Evolutionary conservation across 1,284 basidiomycete species (phyloP).

Genomic region (Phenoliferia sp.): DNA sequence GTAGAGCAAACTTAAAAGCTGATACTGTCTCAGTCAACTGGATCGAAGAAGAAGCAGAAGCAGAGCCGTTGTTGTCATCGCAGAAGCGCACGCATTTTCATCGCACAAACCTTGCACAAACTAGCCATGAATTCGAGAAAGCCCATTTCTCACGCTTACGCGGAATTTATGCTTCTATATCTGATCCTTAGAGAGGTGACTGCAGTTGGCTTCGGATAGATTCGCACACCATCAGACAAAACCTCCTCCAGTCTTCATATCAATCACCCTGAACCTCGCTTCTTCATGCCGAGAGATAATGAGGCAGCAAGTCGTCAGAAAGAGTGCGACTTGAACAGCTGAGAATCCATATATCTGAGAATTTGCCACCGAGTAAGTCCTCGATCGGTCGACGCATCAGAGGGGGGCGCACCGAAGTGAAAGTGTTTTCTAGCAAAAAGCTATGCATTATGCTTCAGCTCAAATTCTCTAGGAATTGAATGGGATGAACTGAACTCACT

Average conservation of each 20-base stretch:
- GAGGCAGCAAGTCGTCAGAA: slow-evolving; percentile 72
- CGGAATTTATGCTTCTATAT: too few relatives aligned
- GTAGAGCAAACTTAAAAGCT: too few relatives aligned
- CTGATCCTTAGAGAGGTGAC: too few relatives aligned
- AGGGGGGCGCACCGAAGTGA: slow-evolving; percentile 57
- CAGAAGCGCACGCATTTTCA: too few relatives aligned
- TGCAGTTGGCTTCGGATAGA: too few relatives aligned
- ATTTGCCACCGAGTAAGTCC: not conserved
- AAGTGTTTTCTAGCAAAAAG: slow-evolving; percentile 60
- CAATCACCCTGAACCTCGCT: not conserved
- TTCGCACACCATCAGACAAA: too few relatives aligned
- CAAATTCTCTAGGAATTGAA: not conserved
- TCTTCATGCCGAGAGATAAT: slow-evolving; percentile 48
- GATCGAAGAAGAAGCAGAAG: too few relatives aligned
- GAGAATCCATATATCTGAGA: slow-evolving; percentile 69
- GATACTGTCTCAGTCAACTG: too few relatives aligned
- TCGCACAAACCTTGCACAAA: too few relatives aligned
- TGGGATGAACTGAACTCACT: slow-evolving; percentile 2
- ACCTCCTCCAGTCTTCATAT: slow-evolving; percentile 1
- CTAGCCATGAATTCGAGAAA: too few relatives aligned
- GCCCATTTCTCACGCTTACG: too few relatives aligned
- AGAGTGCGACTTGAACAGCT: slow-evolving; percentile 65
- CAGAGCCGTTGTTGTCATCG: too few relatives aligned
- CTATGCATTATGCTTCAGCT: not conserved
- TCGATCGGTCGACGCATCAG: not conserved